Base-by-base conservation (phyloP, 441 rosid genomes). In the Populus hybrid region DNA sequence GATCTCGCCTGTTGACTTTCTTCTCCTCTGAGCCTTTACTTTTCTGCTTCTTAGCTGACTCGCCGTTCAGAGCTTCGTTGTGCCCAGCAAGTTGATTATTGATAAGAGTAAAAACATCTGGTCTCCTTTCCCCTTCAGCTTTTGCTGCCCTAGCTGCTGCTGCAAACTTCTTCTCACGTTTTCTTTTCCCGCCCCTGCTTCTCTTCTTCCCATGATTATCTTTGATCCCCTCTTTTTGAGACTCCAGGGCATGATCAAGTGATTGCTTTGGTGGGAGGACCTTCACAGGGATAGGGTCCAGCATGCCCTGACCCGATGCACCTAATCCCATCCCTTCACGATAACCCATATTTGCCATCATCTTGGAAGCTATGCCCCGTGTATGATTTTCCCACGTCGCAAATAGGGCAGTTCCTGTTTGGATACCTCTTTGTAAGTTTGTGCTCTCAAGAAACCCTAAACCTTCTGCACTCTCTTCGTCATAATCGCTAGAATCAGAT, bases 311-410 rank as follows among this genome's bases (percentile, higher is more conserved):
- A 40, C 98, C 95, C 8, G 93, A 81, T 70, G 82, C 91, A 3
- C 98, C 99, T 82, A 95, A 87, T 59, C 99, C 99, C 98, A 93
- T 92, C 59, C 99, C 98, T 83, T 91, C 94, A 18, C 95, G 91
- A 75, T 94, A 96, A 59, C 98, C 98, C 99, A 96, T 94, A 82
- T 75, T 92, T 36, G 95, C 97, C 99, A 94, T 96, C 98, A 94
- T 89, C 91, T 94, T 94, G 36, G 99, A 96, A 65, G 99, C 98
- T 77, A 96, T 85, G 11, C 99, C 99, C 35, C 98, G 61, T 1
- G 61, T 53, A 53, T 53, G 61, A 16, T 53, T 53, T 53, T 53
- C 61, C 61, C 61, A 53, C 8, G 61, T 53, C n/a, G 61, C 61
- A 53, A 53, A 53, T 53, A 53, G 6, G 8, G 61, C 61, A 53